Base-by-base conservation (phyloP, 1,284 basidiomycete genomes). In the Athelia psychrophila region DNA sequence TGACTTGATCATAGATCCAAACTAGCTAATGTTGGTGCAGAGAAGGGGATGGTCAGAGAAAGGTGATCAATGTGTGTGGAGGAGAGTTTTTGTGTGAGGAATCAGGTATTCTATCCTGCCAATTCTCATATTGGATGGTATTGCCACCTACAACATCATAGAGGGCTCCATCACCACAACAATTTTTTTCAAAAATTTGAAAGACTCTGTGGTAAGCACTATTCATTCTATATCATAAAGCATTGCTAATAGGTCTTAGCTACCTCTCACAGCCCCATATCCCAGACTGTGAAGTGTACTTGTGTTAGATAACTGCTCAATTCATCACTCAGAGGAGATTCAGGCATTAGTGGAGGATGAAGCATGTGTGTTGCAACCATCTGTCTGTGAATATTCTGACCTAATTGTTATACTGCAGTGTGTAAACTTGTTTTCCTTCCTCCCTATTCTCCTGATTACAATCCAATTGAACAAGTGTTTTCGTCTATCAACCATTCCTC, bases 111-210 rank as follows among this genome's bases (percentile, higher is more conserved):
- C 60, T 10, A 58, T 66, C 33, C 55, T 67, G 2, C 58, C 63
- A 2, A 51, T 56, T 1, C 50, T 66, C 2, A 61, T 60, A 0
- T 36, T 66, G 8, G 61, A 66, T 54, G 63, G 63, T 0, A 60
- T 66, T n/a, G 46, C 64, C 13, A 49, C 61, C 2, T 60, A 64
- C 16, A 48, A 62, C 8, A 58, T 67, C 16, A 49, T 65, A 3
- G 58, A 63, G n/a, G 61, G 62, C 0, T 64, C 61, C 0, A 57
- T 65, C 2, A 62, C 58, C 13, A 51, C 50, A 8, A 49, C 52
- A 15, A 15, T 27, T 6, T 65, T 64, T 51, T 30, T 63, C 3
- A 20, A 56, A 3, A 64, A 64, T 47, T 51, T 64, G 23, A 19
- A 40, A 2, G 54, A 60, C 20, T 50, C 58, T 49, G 48, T 65